Percentiles rank a stretch among this genome's conserved stretches.
These are phyloP conservation scores for Tetradesmus lagerheimii DNA, from an alignment of 139 green algal species.

Conservation along the genomic window DNA sequence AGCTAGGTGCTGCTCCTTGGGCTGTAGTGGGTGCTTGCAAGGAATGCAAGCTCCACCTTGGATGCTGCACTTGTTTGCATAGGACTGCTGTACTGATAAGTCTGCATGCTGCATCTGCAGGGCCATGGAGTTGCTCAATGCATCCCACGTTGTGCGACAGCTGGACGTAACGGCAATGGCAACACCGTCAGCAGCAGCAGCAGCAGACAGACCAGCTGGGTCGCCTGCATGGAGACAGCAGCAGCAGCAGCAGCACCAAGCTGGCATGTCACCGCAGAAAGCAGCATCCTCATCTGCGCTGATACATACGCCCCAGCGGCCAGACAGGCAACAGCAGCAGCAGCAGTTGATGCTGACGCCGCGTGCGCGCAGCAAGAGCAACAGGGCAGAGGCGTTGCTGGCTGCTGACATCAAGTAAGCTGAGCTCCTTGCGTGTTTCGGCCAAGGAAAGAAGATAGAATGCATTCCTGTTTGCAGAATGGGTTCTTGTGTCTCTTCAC, in stretches of 20 bases:
- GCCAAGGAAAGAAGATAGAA: no score
- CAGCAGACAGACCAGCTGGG: not conserved
- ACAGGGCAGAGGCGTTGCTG: conserved; percentile 29
- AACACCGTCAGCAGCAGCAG: conserved; percentile 4
- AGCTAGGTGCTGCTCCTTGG: no score
- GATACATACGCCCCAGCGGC: not conserved
- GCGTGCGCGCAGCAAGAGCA: not conserved
- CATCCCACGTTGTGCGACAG: not conserved
- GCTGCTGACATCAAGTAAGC: conserved; percentile 13
- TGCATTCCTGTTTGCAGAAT: no score
- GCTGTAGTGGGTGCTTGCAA: no score
- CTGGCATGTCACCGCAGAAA: not conserved
- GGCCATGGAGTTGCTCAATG: conserved; percentile 33
- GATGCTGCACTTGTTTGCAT: no score
- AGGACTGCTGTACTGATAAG: not conserved
- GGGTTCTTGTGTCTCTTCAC: no score
- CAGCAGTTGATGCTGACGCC: conserved; percentile 12
- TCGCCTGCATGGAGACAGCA: not conserved
- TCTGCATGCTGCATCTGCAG: not conserved
- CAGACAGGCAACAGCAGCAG: conserved; percentile 9
- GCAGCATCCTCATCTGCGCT: conserved; percentile 5
- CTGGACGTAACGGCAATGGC: conserved; percentile 1
- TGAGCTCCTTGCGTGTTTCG: no score
- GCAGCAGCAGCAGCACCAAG: not conserved
- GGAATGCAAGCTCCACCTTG: no score